These are phyloP conservation scores for Cinchona pubescens DNA, from an alignment of 257 asterid species.

Conservation along the genomic window DNA sequence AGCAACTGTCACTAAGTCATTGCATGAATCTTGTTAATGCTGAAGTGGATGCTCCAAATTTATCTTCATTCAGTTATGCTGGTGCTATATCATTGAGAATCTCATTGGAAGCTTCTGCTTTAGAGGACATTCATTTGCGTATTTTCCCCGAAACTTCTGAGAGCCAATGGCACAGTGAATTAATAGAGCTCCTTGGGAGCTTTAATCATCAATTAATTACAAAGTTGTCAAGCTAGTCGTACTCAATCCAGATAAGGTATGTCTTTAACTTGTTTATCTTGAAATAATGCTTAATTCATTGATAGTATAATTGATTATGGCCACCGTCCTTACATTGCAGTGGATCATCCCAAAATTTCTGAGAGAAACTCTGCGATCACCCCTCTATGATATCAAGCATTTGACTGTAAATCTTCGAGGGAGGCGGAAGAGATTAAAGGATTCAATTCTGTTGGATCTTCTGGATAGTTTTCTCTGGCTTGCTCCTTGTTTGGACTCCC, in stretches of 20 bases:
- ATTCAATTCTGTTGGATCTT: neutral
- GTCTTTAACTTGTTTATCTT: neutral
- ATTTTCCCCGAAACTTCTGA: neutral
- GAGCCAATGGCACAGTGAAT: neutral
- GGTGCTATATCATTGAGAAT: neutral
- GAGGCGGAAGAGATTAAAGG: too few relatives aligned
- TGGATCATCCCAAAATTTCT: neutral
- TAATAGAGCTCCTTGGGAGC: neutral
- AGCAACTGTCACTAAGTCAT: neutral
- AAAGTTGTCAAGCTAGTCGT: neutral
- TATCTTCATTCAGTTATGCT: neutral
- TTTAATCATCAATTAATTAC: conserved; percentile 10
- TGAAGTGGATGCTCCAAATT: conserved; percentile 10
- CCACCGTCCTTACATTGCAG: neutral
- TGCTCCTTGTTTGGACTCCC: conserved; percentile 3
- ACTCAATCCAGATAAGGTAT: neutral
- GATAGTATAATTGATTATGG: neutral
- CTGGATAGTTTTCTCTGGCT: conserved; percentile 17
- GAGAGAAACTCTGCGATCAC: neutral
- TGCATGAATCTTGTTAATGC: neutral
- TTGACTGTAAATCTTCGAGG: neutral
- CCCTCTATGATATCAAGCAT: neutral
- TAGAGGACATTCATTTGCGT: neutral
- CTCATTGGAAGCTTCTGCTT: neutral
- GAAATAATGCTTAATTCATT: neutral